Evolutionary conservation across 345 rosid genomes (phyloP), one percentile per base, ranked within the genome.

Genomic region (Litchi chinensis): DNA sequence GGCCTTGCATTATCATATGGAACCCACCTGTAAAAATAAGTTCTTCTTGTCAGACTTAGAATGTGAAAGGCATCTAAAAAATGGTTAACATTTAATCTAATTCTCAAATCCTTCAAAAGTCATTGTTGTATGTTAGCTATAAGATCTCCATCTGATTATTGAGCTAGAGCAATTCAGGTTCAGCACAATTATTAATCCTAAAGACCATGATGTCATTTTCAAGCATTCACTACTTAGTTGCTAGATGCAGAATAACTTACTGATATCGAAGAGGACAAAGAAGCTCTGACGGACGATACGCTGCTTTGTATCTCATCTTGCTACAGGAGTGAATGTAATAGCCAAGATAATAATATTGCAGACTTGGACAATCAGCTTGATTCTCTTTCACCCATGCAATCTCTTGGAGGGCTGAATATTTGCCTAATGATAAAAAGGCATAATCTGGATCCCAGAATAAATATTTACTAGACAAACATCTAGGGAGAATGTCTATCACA

Each of bases 221-320:
- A 67, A 48, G 40, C 28, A 78, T 70, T 73, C 28, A 43, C 24
- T 32, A 24, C 28, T 62, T 15, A 71, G 67, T 78, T 41, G 76
- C 65, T 44, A 19, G 66, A 82, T 69, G 60, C 22, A 69, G 43
- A 74, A 41, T 19, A 77, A 89, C 98, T 83, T 91, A 96, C 99
- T 84, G 85, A 82, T 90, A 91, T 70, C 90, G 98, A 81, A 87
- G 98, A 72, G 98, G 99, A 68, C 99, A 96, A 13, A 96, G 94
- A 82, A 96, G 98, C 88, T 94, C 97, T 57, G 98, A 93, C 28
- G 99, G 99, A 77, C 76, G 64, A 87, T 96, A 96, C 8, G 94
- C 95, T 50, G 98, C 97, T 89, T 96, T 96, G 84, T 96, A 96
- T 90, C 95, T 94, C 99, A 96, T 96, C 87, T 96, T 96, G 84